Conservation (phyloP, 78 protist genomes). For the Dictyostelium brefeldianum region DNA sequence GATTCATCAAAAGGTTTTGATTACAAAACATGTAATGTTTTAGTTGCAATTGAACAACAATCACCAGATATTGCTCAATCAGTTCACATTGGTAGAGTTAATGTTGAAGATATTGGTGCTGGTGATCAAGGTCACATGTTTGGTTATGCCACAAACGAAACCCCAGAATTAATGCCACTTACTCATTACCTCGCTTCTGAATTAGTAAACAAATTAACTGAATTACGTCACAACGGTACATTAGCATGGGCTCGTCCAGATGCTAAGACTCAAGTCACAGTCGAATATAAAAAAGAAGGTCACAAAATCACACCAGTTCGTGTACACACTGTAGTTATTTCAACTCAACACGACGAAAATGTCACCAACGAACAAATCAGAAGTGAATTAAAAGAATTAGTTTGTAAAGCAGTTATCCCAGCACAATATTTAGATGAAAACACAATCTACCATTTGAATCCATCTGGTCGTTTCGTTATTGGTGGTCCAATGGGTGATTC, state of each 20-base stretch:
- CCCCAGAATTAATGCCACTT: slow-evolving; percentile 97
- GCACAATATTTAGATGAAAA: slow-evolving; percentile 94
- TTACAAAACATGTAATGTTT: slow-evolving; percentile 98
- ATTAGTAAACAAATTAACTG: slow-evolving; percentile 94
- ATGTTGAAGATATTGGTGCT: slow-evolving; percentile 93
- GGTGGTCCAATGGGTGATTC: slow-evolving; percentile 99
- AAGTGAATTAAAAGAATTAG: slow-evolving; percentile 91
- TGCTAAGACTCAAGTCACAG: slow-evolving; percentile 99
- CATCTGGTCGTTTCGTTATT: slow-evolving; percentile 98
- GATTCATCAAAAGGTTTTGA: slow-evolving; percentile 95
- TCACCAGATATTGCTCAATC: slow-evolving; percentile 99
- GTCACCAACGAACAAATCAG: slow-evolving; percentile 94
- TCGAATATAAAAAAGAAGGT: slow-evolving; percentile 95
- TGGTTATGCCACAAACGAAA: slow-evolving; percentile 99
- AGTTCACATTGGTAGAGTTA: slow-evolving; percentile 93
- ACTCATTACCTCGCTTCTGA: slow-evolving; percentile 95
- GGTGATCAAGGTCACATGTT: slow-evolving; percentile 99
- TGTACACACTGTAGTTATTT: slow-evolving; percentile 99
- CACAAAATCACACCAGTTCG: slow-evolving; percentile 94
- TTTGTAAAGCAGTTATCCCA: slow-evolving; percentile 95
- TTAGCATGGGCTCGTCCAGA: slow-evolving; percentile 99
- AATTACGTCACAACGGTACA: slow-evolving; percentile 94
- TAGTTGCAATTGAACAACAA: slow-evolving; percentile 98
- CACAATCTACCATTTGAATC: slow-evolving; percentile 99
- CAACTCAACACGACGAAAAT: slow-evolving; percentile 98